Base-by-base conservation (phyloP, 2,329 filamentous ascomycete genomes). In the Alternaria arborescens region DNA sequence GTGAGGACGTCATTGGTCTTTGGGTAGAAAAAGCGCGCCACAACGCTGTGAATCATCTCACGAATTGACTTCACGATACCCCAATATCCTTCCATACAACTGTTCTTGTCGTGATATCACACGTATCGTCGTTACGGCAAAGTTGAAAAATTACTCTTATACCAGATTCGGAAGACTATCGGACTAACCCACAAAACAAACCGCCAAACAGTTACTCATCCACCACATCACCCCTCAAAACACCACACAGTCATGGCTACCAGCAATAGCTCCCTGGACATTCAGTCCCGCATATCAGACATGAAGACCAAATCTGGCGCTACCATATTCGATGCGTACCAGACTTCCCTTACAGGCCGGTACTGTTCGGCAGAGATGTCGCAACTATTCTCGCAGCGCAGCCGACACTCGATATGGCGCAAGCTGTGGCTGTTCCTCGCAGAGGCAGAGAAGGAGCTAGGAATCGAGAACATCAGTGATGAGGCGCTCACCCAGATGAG, bases 341-440 rank as follows among this genome's bases (percentile, higher is more conserved):
- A 72, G 60, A 72, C 70, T 28, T 71, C 70, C 55, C 65, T 72
- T 30, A 71, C 69, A 3, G 65, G 68, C n/a, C 71, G 92, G 71
- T 95, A 95, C 83, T 89, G 88, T 80, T 91, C 83, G 68, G 76
- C 78, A 52, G 76, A 77, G 64, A 79, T 79, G 77, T 78, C 89
- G 71, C 85, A 86, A 66, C 87, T 97, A 63, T 97, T 97, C 84
- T 90, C 89, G 69, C 87, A 89, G 60, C 87, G 92, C 43, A 89
- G 88, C 55, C 86, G 93, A 30, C 88, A 89, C 78, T 89, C 87
- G 42, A 93, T 88, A 56, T 96, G 93, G 93, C 88, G 93, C 66
- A 86, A 91, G 77, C 87, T 97, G 18, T 97, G 94, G 94, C 82
- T 94, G 44, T 89, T 86, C 80, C 89, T 97, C 11, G 93, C 93